Base-by-base conservation (phyloP, 2,329 filamentous ascomycete genomes). In the Fusarium graminum region DNA sequence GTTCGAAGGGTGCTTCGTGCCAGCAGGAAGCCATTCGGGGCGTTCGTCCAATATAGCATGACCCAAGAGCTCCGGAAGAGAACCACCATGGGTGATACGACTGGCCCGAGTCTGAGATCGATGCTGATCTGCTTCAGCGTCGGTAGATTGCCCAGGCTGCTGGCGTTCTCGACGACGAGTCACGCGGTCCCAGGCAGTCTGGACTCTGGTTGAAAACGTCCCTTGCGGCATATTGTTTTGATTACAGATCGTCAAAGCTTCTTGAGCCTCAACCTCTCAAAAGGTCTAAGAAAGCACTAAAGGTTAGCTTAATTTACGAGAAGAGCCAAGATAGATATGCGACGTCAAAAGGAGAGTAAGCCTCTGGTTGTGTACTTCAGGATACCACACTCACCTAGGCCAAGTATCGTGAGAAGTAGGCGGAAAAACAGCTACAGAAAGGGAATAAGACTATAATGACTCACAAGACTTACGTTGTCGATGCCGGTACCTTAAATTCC, bases 221-320 rank as follows among this genome's bases (percentile, higher is more conserved):
- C 26, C 36, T 1, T 40, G 41, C 22, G 47, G 30, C 49, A 65
- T 65, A 7, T 26, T 22, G 30, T 36, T n/a, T n/a, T 4, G 16
- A n/a, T 9, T 7, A 11, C 2, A 6, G 13, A 32, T 36, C 10
- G 22, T 11, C 34, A 17, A 36, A 34, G 26, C 2, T 14, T 12
- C 17, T n/a, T 26, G n/a, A 29, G 17, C 14, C 12, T 14, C 16
- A 28, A 11, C 4, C 13, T 17, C n/a, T 29, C n/a, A 19, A 16
- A n/a, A 17, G 22, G 14, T 36, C 6, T 14, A 39, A 14, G 34
- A 22, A 8, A 30, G 41, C 3, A 19, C n/a, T 3, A 17, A 19
- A 1, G 4, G 34, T 38, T n/a, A 52, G 41, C 17, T 12, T 47
- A 7, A 3, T 14, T 16, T 19, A 11, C 7, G 3, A 2, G n/a